Base-by-base conservation (phyloP, 345 rosid species). In the Linum trigynum region DNA sequence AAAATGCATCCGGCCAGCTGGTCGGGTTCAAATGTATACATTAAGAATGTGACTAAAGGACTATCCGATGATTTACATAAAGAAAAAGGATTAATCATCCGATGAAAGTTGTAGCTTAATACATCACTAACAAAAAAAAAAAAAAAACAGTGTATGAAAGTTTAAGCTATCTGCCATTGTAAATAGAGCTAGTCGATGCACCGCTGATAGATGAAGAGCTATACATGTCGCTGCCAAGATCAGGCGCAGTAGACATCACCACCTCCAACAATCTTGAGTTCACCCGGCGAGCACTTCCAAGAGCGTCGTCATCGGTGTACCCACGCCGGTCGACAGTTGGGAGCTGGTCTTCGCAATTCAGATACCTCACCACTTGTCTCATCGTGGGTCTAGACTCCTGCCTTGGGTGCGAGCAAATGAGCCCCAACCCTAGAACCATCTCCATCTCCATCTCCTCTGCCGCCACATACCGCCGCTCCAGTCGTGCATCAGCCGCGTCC, bases 371-470 rank as follows among this genome's bases (percentile, higher is more conserved):
- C 32, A 23, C 32, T 23, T 23, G 32, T 23, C 32, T 82, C 87
- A 84, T 84, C 6, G 78, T 76, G 32, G 92, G 92, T 50, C 96
- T 78, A 14, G 68, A 41, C 17, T 65, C 71, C 1, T 77, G 73
- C 10, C 48, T 67, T 15, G 69, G 81, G 68, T 83, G 86, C 14
- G 87, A 75, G 59, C 97, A 88, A 1, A 74, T 60, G 55, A 88
- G 66, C 7, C 92, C 96, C 15, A 88, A 57, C 55, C 5, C 10
- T 65, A 88, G 43, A 2, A 81, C 81, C 63, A 86, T 43, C 70
- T 73, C 80, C 74, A 86, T 78, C 48, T 90, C 84, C 50, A n/a
- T 59, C 72, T 0, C n/a, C n/a, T n/a, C n/a, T n/a, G n/a, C n/a
- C n/a, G 15, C 67, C 1, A n/a, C 65, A 60, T 71, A 86, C 32